Percentiles rank a stretch among this genome's conserved stretches.
These are phyloP conservation scores for Neurospora sp. DNA, from an alignment of 495 filamentous ascomycete species.

Conservation along the genomic window DNA sequence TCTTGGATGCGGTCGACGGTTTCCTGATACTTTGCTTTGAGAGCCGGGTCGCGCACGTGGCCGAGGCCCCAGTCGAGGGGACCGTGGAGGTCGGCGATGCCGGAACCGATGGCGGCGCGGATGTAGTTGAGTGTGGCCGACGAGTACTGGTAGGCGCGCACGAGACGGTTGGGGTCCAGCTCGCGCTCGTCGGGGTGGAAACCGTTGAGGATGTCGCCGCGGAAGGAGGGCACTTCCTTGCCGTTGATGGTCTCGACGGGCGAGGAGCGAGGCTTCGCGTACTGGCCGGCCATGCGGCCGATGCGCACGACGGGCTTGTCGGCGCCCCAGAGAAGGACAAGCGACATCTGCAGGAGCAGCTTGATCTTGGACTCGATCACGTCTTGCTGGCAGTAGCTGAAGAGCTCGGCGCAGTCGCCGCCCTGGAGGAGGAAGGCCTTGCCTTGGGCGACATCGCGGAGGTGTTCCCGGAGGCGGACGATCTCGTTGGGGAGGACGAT, in stretches of 20 bases:
- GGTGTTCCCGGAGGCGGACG: slow-evolving; percentile 57
- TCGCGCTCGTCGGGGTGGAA: slow-evolving; percentile 59
- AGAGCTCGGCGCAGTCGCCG: slow-evolving; percentile 93
- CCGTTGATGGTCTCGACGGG: slow-evolving; percentile 78
- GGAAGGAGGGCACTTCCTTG: slow-evolving; percentile 74
- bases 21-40: slow-evolving; percentile 72
- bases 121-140: slow-evolving; percentile 89
- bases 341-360: slow-evolving; percentile 87
- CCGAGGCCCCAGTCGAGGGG: slow-evolving; percentile 91
- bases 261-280: slow-evolving; percentile 86
- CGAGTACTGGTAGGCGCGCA: slow-evolving; percentile 91
- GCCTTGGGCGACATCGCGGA: slow-evolving; percentile 80
- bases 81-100: slow-evolving; percentile 86
- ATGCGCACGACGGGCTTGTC: slow-evolving; percentile 94
- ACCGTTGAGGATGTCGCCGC: slow-evolving; percentile 93
- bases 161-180: slow-evolving; percentile 72
- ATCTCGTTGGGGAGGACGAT: slow-evolving; percentile 87
- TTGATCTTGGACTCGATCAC: slow-evolving; percentile 96
- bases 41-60: slow-evolving; percentile 75
- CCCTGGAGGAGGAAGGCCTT: slow-evolving; percentile 94
- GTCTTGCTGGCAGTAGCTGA: slow-evolving; percentile 85
- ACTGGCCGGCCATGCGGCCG: slow-evolving; percentile 93
- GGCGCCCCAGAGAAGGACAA: slow-evolving; percentile 79
- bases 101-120: slow-evolving; percentile 70
- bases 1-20: slow-evolving; percentile 84